Base-by-base conservation (phyloP, 1,139 yeast genomes). In the Yamadazyma taylorii region DNA sequence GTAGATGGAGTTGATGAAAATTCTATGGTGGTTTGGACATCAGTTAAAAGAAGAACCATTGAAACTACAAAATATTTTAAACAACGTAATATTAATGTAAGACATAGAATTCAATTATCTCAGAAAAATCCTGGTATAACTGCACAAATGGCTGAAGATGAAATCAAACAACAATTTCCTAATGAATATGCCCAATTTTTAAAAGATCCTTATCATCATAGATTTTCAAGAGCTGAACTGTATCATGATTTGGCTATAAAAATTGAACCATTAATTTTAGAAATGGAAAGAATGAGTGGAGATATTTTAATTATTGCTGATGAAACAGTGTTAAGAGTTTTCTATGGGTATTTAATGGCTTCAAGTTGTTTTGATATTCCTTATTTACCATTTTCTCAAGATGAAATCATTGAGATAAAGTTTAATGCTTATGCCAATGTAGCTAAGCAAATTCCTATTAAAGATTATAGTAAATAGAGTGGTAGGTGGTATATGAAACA, bases 211-310 rank as follows among this genome's bases (percentile, higher is more conserved):
- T 94, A 92, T 56, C 97, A 92, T 59, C 92, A 85, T 58, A 73
- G 98, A 41, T 92, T 79, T 58, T 88, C 96, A 6, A 73, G 97
- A 38, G 88, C 95, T 0, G 99, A 92, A 61, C 86, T 95, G 39
- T 92, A 89, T 57, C 98, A 92, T 60, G 98, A 92, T 60, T 73
- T 94, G 40, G 97, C 98, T 0, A 85, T 92, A 31, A 81, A 96
- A 50, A 79, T 94, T 62, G 98, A 94, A 61, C 96, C 98, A 0
- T 70, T 92, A 43, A 80, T 92, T 44, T 70, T 92, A 58, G 97
- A 90, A 61, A 83, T 92, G 81, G 98, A 90, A 59, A 76, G 97
- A 49, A 82, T 85, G 76, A 76, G 86, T 40, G 89, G 94, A 17
- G 97, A 89, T 58, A 76, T 94, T 21, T 69, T 92, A 46, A 84